Evolutionary conservation across 2,329 filamentous ascomycete genomes (phyloP).

Genomic region (Fusarium musae): DNA sequence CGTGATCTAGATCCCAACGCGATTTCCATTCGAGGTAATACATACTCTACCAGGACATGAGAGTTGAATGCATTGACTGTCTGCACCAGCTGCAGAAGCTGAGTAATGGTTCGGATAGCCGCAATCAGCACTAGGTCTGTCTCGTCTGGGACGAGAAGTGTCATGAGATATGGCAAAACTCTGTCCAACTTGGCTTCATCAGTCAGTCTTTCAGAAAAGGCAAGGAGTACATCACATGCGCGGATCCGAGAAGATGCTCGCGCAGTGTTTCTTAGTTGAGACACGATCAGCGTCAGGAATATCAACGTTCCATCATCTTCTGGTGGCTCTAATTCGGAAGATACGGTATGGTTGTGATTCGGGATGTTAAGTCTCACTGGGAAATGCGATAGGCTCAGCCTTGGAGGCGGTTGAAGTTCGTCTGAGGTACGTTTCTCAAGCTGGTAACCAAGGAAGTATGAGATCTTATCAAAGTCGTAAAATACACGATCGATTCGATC

Average conservation of each 20-base stretch:
- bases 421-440: conserved; percentile 56
- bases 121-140: conserved; percentile 87
- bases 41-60: conserved; percentile 75
- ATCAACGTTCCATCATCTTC: conserved; percentile 91
- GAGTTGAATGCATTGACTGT: conserved; percentile 85
- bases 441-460: conserved; percentile 87
- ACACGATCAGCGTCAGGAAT: conserved; percentile 88
- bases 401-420: conserved; percentile 44
- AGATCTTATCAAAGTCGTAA: conserved; percentile 97
- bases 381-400: conserved; percentile 72
- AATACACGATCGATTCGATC: conserved; percentile 94
- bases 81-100: conserved; percentile 85
- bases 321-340: conserved; percentile 68
- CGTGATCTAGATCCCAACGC: conserved; percentile 59
- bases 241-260: conserved; percentile 87
- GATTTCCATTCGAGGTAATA: conserved; percentile 71
- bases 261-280: conserved; percentile 88
- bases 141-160: conserved; percentile 78
- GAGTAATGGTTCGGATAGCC: conserved; percentile 86
- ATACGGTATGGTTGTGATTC: conserved; percentile 79
- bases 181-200: conserved; percentile 97
- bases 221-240: conserved; percentile 90
- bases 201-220: conserved; percentile 89
- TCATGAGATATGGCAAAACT: conserved; percentile 89
- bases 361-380: conserved; percentile 89